Evolutionary conservation across 257 asterid species (phyloP).

Genomic region (Thymus mandschuricus): DNA sequence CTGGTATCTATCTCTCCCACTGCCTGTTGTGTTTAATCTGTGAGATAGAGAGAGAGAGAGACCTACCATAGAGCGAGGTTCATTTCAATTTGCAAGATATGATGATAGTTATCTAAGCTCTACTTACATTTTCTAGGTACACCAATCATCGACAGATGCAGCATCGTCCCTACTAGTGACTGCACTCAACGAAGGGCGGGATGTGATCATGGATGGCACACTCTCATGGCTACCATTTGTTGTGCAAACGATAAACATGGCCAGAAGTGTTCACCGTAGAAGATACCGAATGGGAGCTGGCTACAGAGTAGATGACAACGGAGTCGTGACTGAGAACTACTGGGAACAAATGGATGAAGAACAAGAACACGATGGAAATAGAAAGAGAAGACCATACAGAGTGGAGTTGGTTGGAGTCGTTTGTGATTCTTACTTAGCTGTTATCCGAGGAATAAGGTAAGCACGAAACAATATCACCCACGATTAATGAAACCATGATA

Average conservation of each 20-base stretch:
- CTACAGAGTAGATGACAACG: slow-evolving; percentile 61
- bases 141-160: slow-evolving; percentile 95
- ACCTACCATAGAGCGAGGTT: too few relatives aligned
- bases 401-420: slow-evolving; percentile 89
- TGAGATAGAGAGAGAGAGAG: too few relatives aligned
- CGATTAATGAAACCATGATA: background rate
- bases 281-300: slow-evolving; percentile 92
- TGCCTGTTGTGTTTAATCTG: background rate
- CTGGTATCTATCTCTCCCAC: slow-evolving; percentile 48
- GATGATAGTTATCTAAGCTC: background rate
- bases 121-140: slow-evolving; percentile 56
- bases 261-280: slow-evolving; percentile 79
- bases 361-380: slow-evolving; percentile 55
- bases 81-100: background rate
- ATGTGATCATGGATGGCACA: slow-evolving; percentile 95
- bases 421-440: slow-evolving; percentile 90
- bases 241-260: slow-evolving; percentile 91
- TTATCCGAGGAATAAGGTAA: slow-evolving; percentile 86
- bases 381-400: slow-evolving; percentile 83
- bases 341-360: slow-evolving; percentile 91
- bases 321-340: slow-evolving; percentile 74
- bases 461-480: background rate
- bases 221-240: slow-evolving; percentile 94
- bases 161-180: slow-evolving; percentile 95
- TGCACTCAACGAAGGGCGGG: slow-evolving; percentile 90